Evolutionary conservation across 2,329 filamentous ascomycete genomes (phyloP).

Genomic region (Fusarium concolor): DNA sequence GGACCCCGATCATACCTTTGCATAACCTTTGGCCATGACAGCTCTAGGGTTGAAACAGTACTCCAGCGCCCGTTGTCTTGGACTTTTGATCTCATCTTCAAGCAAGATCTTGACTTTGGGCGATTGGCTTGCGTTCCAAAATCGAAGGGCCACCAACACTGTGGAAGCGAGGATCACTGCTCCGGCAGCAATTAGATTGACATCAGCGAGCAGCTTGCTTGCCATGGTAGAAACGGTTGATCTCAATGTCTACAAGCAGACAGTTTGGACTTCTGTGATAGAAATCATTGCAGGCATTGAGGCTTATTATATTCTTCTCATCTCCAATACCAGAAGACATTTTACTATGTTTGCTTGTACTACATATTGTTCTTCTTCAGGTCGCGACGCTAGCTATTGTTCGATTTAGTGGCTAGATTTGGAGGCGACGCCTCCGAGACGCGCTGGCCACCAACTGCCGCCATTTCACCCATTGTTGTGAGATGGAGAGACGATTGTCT

Average conservation of each 20-base stretch:
- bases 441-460: neutral
- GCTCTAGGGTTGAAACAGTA: conserved; percentile 21
- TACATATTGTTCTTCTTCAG: neutral
- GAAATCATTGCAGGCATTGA: too few species aligned
- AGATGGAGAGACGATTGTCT: neutral
- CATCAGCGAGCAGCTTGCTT: accelerated
- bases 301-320: neutral
- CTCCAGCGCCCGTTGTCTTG: conserved; percentile 12
- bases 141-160: accelerated
- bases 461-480: neutral
- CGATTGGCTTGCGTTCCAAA: accelerated
- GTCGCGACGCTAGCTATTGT: neutral
- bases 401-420: neutral
- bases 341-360: neutral
- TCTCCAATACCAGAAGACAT: too few species aligned
- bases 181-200: accelerated
- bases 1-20: neutral
- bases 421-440: neutral
- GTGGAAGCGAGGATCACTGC: accelerated
- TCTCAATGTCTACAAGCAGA: accelerated
- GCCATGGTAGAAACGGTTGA: neutral
- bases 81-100: conserved; percentile 11
- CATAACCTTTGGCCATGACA: conserved; percentile 14
- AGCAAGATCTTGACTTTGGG: conserved; percentile 8
- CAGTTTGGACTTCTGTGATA: neutral